phyloP scores from a whole-genome alignment of 768 basidiomycete species.

The Tylopilus intermedius region DNA sequence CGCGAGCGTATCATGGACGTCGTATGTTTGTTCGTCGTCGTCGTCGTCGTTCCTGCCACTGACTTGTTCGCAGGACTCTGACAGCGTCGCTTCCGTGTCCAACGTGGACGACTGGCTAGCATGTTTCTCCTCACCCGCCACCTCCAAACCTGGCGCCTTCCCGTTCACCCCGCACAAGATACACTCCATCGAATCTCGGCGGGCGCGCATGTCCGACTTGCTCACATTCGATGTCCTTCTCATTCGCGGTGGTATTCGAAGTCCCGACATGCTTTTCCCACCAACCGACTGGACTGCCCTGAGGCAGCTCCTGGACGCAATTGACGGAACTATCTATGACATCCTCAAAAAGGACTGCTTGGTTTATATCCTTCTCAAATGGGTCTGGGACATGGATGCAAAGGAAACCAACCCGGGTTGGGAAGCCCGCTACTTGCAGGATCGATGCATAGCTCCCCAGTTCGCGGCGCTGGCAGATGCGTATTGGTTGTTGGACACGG shows the following conservation, averaged over 20 bases:
- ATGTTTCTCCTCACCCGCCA: constrained; percentile 43
- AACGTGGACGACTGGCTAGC: constrained; percentile 24
- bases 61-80: constrained; percentile 15
- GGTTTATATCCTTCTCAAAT: constrained; percentile 76
- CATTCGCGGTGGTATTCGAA: constrained; percentile 53
- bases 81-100: background rate
- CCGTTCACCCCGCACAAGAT: constrained; percentile 53
- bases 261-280: constrained; percentile 63
- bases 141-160: constrained; percentile 38
- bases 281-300: constrained; percentile 54
- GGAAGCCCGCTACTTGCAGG: constrained; percentile 41
- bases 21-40: constrained; percentile 16
- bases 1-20: constrained; percentile 23
- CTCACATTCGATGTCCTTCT: constrained; percentile 76
- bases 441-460: constrained; percentile 68
- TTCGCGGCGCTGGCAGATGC: constrained; percentile 74
- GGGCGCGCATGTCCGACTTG: constrained; percentile 54
- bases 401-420: constrained; percentile 34
- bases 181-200: constrained; percentile 57
- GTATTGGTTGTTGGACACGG: constrained; percentile 78
- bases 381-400: constrained; percentile 68
- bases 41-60: background rate
- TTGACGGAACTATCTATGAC: constrained; percentile 63
- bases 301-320: constrained; percentile 53
- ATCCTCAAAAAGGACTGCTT: constrained; percentile 75